Base-by-base conservation (phyloP, 2,329 filamentous ascomycete species). In the Xylariaceae sp. region DNA sequence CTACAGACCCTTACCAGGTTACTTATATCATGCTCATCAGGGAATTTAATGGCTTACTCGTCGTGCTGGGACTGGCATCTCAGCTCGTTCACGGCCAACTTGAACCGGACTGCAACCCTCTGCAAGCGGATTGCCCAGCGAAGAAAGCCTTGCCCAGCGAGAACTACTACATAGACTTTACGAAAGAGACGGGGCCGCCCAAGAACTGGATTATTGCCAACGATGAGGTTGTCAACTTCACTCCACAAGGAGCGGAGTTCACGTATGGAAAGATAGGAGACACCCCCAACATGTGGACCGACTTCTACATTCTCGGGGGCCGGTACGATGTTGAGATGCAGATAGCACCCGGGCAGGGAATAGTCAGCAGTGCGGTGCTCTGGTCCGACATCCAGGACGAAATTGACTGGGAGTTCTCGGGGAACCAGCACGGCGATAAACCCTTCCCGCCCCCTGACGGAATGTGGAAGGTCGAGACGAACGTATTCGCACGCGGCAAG, bases 301-400 rank as follows among this genome's bases (percentile, higher is more conserved):
- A 58, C 32, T 60, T 60, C 43, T 59, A 57, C 40, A 52, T 59
- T 36, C 50, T 60, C 16, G 54, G 56, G 9, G 57, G 56, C 9
- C 50, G 56, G 11, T 59, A 59, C 26, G 55, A 60, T 39, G 47
- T 59, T 26, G 55, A 54, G 34, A 54, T 59, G 53, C 54, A 59
- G 36, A 52, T 59, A 28, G 55, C 57, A 9, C 54, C 57, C 1
- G 57, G 56, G 2, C 50, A 54, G 27, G 57, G 56, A 6, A 40
- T 60, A 4, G 52, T 59, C 17, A 59, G 56, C 16, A 59, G 45
- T 27, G 41, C 49, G 3, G 48, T 52, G 3, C 29, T 60, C 9
- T 59, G 48, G 52, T 59, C 56, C 9, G 57, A 60, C 37, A 47
- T 38, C n/a, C 55, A 59, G 31, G 56, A 60, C 27, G 56, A 60